Evolutionary conservation across 192 early-diverging fungal species (phyloP).

Genomic region (Chytriomyces sp.): DNA sequence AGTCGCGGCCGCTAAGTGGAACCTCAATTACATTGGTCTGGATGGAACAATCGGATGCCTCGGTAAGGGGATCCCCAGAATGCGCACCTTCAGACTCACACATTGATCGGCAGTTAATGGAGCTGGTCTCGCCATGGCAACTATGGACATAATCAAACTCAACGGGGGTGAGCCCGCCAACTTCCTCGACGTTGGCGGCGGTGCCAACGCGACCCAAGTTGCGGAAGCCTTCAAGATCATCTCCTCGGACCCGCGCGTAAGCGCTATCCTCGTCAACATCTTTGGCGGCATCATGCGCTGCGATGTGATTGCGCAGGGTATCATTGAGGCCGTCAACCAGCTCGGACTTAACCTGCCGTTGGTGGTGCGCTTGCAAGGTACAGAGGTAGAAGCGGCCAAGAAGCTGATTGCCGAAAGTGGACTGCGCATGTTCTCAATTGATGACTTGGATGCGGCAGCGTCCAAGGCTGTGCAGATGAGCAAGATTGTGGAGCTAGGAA

Average conservation of each 20-base stretch:
- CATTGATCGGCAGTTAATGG: slow-evolving; percentile 72
- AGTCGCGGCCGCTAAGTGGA: slow-evolving; percentile 93
- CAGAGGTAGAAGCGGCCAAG: slow-evolving; percentile 87
- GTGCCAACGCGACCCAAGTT: slow-evolving; percentile 92
- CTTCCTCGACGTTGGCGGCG: slow-evolving; percentile 98
- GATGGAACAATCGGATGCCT: slow-evolving; percentile 98
- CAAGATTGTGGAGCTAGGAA: slow-evolving; percentile 79
- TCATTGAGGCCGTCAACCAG: slow-evolving; percentile 92
- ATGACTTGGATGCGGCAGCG: slow-evolving; percentile 96
- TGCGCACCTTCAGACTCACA: neutral
- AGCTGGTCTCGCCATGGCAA: slow-evolving; percentile 98
- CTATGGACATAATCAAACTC: slow-evolving; percentile 99
- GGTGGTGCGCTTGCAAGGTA: slow-evolving; percentile 93
- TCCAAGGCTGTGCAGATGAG: slow-evolving; percentile 81
- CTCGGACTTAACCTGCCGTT: slow-evolving; percentile 93
- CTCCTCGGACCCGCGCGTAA: slow-evolving; percentile 86
- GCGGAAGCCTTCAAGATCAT: slow-evolving; percentile 99
- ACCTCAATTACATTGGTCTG: slow-evolving; percentile 99
- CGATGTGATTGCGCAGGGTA: slow-evolving; percentile 97
- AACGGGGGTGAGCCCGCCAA: slow-evolving; percentile 98
- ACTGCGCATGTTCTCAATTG: slow-evolving; percentile 87
- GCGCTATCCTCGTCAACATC: slow-evolving; percentile 96
- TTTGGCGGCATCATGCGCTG: slow-evolving; percentile 99
- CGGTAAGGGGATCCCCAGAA: slow-evolving; percentile 50
- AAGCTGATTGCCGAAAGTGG: slow-evolving; percentile 90